Percentiles rank a stretch among this genome's conserved stretches.
Evolutionary conservation across 2,329 filamentous ascomycete species (phyloP).

Genomic region (Beauveria medogensis): DNA sequence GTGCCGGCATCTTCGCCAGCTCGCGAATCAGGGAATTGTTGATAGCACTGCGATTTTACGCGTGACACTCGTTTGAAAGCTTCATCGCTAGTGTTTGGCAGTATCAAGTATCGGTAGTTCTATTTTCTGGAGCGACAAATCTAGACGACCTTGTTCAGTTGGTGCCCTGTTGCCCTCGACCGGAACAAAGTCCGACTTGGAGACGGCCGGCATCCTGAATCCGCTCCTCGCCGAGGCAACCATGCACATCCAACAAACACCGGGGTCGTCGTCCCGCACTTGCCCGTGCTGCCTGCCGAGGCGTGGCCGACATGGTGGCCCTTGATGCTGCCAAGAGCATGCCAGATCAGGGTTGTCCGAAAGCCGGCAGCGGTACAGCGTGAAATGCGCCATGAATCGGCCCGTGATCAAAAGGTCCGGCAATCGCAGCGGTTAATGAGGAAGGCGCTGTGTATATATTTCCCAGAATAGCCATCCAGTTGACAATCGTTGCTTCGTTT

Average conservation of each 20-base stretch:
- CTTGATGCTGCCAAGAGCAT: neutral
- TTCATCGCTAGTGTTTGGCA: no score
- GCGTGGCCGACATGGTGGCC: no score
- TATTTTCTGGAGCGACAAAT: no score
- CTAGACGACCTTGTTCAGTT: no score
- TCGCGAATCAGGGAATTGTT: constrained; percentile 47
- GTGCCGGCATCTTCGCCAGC: constrained; percentile 32
- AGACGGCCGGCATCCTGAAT: neutral
- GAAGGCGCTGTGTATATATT: neutral
- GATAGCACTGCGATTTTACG: constrained; percentile 59
- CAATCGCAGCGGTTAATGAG: neutral
- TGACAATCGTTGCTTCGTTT: neutral
- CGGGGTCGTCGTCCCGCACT: neutral
- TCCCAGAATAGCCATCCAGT: no score
- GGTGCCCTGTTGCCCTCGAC: no score
- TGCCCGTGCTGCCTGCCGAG: neutral
- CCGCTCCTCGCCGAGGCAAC: neutral
- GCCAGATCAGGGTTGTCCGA: neutral
- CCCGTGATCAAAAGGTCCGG: neutral
- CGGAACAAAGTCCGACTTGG: neutral
- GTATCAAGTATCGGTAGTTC: no score
- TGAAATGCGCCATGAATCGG: neutral
- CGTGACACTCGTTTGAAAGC: constrained; percentile 32
- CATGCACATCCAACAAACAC: neutral
- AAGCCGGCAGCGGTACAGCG: neutral